These are phyloP conservation scores for Pterocarpus santalinus DNA, from an alignment of 306 rosid species.

Conservation along the genomic window DNA sequence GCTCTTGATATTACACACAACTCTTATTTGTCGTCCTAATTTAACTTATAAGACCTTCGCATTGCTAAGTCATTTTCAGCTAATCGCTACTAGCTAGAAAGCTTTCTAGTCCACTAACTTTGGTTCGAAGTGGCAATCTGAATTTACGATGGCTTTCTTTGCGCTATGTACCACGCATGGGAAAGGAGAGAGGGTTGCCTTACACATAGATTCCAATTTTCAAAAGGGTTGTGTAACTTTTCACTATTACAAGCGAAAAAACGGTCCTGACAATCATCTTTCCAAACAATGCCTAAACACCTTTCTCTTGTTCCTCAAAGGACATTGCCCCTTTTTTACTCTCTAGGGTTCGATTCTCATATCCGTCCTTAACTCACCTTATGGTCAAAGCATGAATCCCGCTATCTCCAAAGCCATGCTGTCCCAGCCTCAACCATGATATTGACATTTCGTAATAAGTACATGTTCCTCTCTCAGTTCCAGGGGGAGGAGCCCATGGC, in stretches of 20 bases:
- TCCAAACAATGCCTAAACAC: too few species aligned
- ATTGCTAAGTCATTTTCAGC: neutral
- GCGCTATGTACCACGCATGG: neutral
- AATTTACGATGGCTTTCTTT: neutral
- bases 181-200: neutral
- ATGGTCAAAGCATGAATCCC: slow-evolving; percentile 31
- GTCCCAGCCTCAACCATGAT: neutral
- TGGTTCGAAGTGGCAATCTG: neutral
- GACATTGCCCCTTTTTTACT: neutral
- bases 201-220: neutral
- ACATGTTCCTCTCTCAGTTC: neutral
- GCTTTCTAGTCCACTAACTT: neutral
- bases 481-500: too few species aligned
- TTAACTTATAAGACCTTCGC: neutral
- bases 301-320: neutral
- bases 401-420: slow-evolving; percentile 22
- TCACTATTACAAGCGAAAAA: neutral
- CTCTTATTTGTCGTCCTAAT: neutral
- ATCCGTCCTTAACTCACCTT: slow-evolving; percentile 7
- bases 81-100: too few species aligned
- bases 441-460: neutral
- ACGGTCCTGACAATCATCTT: too few species aligned
- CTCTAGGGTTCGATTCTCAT: neutral
- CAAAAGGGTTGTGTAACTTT: neutral
- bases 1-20: too few species aligned